A percentile compares a stretch with the other conserved stretches of the same genome.
Evolutionary conservation across 768 basidiomycete species (phyloP).

Genomic region (Rhizopogon sp.): DNA sequence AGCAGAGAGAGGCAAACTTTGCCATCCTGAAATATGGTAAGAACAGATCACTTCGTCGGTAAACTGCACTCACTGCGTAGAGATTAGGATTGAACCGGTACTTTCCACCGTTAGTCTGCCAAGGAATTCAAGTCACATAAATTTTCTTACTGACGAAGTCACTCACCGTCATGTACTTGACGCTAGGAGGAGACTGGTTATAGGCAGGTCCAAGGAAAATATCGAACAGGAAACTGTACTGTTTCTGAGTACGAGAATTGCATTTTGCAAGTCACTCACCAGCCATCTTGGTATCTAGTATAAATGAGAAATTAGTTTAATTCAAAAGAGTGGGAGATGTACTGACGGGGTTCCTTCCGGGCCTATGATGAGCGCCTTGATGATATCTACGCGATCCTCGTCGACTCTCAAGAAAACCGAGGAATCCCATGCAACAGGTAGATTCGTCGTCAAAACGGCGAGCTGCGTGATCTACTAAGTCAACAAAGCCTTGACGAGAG

Average conservation of each 20-base stretch:
- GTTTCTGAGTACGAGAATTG: constrained; percentile 1
- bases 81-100: constrained; percentile 93
- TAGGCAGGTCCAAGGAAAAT: constrained; percentile 90
- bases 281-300: constrained; percentile 83
- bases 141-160: not conserved
- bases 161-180: constrained; percentile 60
- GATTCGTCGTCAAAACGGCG: constrained; percentile 87
- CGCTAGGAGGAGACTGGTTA: constrained; percentile 78
- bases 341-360: constrained; percentile 91
- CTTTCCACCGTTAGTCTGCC: constrained; percentile 80
- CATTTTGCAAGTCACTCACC: constrained; percentile 40
- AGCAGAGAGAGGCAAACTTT: constrained; percentile 92
- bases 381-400: constrained; percentile 86
- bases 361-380: constrained; percentile 89
- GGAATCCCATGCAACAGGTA: constrained; percentile 94
- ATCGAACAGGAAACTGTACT: constrained; percentile 69
- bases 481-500: constrained; percentile 1
- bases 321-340: not conserved
- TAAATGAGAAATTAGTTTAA: constrained; percentile 3
- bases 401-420: constrained; percentile 92
- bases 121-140: not conserved
- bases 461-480: constrained; percentile 45
- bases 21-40: constrained; percentile 53
- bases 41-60: not conserved
- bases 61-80: constrained; percentile 60